These are phyloP conservation scores for Oryza longistaminata DNA, from an alignment of 176 grass and related monocot genomes.

Conservation along the genomic window DNA sequence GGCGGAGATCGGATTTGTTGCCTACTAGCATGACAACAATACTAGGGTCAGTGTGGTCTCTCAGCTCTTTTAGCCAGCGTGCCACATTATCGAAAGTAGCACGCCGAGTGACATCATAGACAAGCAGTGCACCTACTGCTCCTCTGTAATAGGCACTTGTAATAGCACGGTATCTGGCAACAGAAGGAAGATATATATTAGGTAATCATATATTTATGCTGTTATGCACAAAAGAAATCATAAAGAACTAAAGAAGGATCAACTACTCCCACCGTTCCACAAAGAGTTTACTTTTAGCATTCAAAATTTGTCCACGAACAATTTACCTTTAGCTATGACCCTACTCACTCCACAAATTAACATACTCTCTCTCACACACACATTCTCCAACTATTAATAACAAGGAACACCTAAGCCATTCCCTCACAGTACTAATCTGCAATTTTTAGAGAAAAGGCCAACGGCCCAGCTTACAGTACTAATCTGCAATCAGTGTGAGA, in stretches of 20 bases:
- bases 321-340: no score
- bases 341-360: no score
- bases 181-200: conserved; percentile 4
- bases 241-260: neutral
- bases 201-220: neutral
- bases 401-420: no score
- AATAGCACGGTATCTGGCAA: conserved; percentile 60
- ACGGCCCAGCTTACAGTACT: no score
- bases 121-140: conserved; percentile 63
- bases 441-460: no score
- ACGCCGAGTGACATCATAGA: conserved; percentile 61
- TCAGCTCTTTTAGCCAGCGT: conserved; percentile 53
- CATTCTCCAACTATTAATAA: no score
- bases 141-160: conserved; percentile 69
- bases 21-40: conserved; percentile 55
- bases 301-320: no score
- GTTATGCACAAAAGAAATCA: neutral
- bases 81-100: conserved; percentile 55
- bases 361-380: no score
- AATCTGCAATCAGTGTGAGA: no score
- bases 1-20: conserved; percentile 62
- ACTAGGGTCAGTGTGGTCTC: conserved; percentile 58
- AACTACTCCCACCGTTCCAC: neutral
- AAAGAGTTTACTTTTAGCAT: no score
- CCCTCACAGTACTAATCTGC: no score